phyloP scores from a whole-genome alignment of 306 rosid genomes.

The Cicer pinnatifidum region DNA sequence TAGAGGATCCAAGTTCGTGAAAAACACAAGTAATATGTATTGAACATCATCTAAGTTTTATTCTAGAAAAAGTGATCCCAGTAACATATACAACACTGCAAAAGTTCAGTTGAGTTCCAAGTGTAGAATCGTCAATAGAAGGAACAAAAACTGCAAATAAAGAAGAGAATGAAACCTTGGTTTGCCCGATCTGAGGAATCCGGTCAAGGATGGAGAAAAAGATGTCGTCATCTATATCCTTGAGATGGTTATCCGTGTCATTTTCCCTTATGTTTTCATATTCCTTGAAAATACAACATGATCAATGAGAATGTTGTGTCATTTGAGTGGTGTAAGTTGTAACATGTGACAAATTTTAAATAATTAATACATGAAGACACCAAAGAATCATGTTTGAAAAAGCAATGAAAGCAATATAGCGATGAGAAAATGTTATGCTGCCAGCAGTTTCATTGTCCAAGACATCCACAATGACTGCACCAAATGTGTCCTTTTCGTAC shows the following conservation, averaged over 20 bases:
- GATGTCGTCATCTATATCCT: slow-evolving; percentile 35
- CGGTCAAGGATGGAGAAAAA: slow-evolving; percentile 54
- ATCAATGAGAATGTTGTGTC: slow-evolving; percentile 29
- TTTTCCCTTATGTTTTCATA: slow-evolving; percentile 41
- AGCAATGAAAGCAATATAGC: slow-evolving; percentile 53
- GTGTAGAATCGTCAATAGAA: too few species aligned
- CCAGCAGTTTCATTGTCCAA: slow-evolving; percentile 24
- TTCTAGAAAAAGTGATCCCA: too few species aligned
- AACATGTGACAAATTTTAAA: not conserved
- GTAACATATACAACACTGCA: too few species aligned
- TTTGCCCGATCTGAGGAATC: slow-evolving; percentile 64
- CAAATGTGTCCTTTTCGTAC: slow-evolving; percentile 50
- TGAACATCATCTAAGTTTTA: too few species aligned
- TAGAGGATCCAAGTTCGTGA: too few species aligned
- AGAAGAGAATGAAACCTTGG: slow-evolving; percentile 51
- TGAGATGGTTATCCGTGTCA: not conserved
- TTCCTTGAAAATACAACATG: slow-evolving; percentile 48
- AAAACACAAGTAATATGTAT: too few species aligned
- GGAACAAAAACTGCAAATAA: too few species aligned
- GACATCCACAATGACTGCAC: slow-evolving; percentile 57
- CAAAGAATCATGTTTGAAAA: slow-evolving; percentile 65
- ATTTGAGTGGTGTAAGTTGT: not conserved
- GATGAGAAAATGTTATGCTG: slow-evolving; percentile 46
- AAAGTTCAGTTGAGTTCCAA: too few species aligned
- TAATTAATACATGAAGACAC: slow-evolving; percentile 62